Base-by-base conservation (phyloP, 2,329 filamentous ascomycete genomes). In the Sphaerulina musiva region DNA sequence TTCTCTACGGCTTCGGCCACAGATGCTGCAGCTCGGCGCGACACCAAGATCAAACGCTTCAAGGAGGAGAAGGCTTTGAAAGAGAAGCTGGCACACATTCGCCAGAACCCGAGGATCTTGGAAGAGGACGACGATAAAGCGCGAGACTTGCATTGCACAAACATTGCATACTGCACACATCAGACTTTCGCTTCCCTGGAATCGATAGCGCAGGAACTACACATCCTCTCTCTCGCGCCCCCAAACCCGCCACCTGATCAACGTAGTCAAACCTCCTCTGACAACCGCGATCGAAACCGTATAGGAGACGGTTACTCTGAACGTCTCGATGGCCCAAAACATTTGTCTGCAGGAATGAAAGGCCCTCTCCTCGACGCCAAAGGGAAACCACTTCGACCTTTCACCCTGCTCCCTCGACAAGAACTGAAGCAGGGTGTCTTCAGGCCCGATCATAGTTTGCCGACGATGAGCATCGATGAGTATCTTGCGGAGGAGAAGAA, bases 401-500 rank as follows among this genome's bases (percentile, higher is more conserved):
- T 98, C 66, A 96, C 90, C 1, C 77, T 98, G 20, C 86, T 55
- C 85, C 79, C 61, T 62, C 64, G 54, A 81, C 93, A 38, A 58
- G 84, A 89, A 57, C 72, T 95, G 55, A 81, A 84, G 56, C 78
- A 84, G 55, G 86, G 86, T 2, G 92, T 98, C 0, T 98, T 98
- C 72, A 80, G 88, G 52, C 83, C 89, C 0, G 89, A 93, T 6
- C 93, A 98, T 69, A 96, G 89, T 72, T 74, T 98, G 55, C 93
- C 93, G 0, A 97, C 93, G 2, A 97, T 98, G 93, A 88, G 83
- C 1, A 96, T 98, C 58, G 93, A 98, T 64, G 93, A 98, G 74
- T 98, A 97, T 67, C 77, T 98, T 12, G 93, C 95, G 49, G 92
- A 97, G 71, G 93, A 97, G 74, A 80, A 81, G 66, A 80, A 81